These are phyloP conservation scores for Exophiala sideris DNA, from an alignment of 2,329 filamentous ascomycete species.

Conservation along the genomic window DNA sequence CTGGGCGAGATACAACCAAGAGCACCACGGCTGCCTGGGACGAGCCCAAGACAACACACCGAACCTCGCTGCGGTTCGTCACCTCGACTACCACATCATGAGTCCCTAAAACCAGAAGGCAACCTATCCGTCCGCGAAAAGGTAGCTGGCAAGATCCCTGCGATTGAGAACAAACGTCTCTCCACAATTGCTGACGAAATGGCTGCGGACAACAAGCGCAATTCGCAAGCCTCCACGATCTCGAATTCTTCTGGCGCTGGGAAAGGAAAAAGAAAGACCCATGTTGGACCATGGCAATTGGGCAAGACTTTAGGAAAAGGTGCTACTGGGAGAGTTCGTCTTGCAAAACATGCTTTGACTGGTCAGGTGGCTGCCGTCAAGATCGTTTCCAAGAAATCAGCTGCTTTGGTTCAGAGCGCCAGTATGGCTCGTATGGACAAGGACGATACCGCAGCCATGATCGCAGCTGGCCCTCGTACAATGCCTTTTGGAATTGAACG, in stretches of 20 bases:
- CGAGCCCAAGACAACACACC: conserved; percentile 4
- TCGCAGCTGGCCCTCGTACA: conserved; percentile 59
- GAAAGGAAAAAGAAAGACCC: conserved; percentile 59
- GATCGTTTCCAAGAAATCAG: conserved; percentile 82
- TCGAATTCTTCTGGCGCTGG: conserved; percentile 36
- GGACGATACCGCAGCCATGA: conserved; percentile 58
- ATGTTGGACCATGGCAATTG: conserved; percentile 90
- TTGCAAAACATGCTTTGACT: conserved; percentile 76
- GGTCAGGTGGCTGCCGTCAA: conserved; percentile 87
- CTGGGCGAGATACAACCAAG: conserved; percentile 26
- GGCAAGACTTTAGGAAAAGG: conserved; percentile 87
- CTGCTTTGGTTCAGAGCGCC: conserved; percentile 75
- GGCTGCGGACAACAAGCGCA: conserved; percentile 48
- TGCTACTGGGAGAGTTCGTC: conserved; percentile 80
- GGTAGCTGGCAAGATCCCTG: conserved; percentile 6
- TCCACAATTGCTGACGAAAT: conserved; percentile 50
- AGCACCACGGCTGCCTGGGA: conserved; percentile 6
- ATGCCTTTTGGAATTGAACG: conserved; percentile 89
- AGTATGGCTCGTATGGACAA: conserved; percentile 81
- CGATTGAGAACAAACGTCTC: conserved; percentile 50
- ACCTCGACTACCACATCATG: conserved; percentile 26
- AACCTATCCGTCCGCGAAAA: conserved; percentile 23
- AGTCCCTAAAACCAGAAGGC: conserved; percentile 31
- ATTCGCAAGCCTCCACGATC: conserved; percentile 31
- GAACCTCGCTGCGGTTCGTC: conserved; percentile 11